phyloP scores from a whole-genome alignment of 2,329 filamentous ascomycete genomes.

The Aureobasidium mangrovei region DNA sequence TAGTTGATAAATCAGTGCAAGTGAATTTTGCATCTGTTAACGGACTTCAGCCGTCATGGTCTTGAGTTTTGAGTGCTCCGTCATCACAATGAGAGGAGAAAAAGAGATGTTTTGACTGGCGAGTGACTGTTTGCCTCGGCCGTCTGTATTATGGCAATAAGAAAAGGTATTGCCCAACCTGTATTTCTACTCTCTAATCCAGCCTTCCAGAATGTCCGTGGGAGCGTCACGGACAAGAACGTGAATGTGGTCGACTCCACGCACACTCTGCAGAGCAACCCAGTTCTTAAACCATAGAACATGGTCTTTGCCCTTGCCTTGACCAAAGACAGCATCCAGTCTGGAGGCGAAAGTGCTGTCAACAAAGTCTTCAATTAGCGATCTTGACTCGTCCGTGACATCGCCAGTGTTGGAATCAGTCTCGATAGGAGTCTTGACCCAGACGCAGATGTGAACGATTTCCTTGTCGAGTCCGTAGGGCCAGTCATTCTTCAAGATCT shows the following conservation, averaged over 20 bases:
- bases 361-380: constrained; percentile 43
- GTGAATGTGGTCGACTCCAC: constrained; percentile 50
- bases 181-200: constrained; percentile 18
- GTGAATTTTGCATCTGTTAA: background rate
- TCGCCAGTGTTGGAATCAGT: constrained; percentile 40
- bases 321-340: constrained; percentile 24
- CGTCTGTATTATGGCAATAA: background rate
- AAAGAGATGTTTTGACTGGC: too few relatives aligned
- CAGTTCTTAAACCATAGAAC: constrained; percentile 60
- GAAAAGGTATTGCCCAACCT: background rate
- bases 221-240: constrained; percentile 44
- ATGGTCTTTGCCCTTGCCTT: constrained; percentile 31
- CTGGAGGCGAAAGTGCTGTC: constrained; percentile 40
- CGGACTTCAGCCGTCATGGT: too few relatives aligned
- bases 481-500: constrained; percentile 54
- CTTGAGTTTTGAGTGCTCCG: too few relatives aligned
- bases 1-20: too few relatives aligned
- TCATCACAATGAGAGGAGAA: too few relatives aligned
- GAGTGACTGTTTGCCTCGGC: too few relatives aligned
- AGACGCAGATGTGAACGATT: constrained; percentile 50
- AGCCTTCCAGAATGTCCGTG: constrained; percentile 22
- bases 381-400: constrained; percentile 42
- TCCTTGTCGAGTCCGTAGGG: constrained; percentile 49
- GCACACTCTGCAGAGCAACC: constrained; percentile 51
- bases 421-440: constrained; percentile 44